Conservation (phyloP, 2,329 filamentous ascomycete species). For the Pseudophaeomoniella oleicola region DNA sequence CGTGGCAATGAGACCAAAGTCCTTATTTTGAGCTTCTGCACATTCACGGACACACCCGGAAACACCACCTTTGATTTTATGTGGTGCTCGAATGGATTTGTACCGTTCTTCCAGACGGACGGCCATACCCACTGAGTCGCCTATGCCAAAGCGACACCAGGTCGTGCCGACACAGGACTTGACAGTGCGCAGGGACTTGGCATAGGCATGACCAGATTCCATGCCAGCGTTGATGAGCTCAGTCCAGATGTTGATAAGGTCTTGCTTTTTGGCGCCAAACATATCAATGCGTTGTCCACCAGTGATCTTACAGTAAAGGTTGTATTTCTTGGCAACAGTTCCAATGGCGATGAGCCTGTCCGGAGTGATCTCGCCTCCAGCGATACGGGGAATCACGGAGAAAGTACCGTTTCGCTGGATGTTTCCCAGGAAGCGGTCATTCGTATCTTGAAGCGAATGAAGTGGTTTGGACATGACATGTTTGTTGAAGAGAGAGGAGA, state of each 20-base stretch:
- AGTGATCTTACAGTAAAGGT: constrained; percentile 81
- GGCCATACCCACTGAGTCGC: constrained; percentile 83
- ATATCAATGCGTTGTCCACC: constrained; percentile 85
- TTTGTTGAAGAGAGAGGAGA: constrained; percentile 69
- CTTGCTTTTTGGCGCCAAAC: constrained; percentile 82
- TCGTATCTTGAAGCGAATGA: constrained; percentile 75
- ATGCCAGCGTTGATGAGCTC: constrained; percentile 69
- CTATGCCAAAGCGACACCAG: constrained; percentile 81
- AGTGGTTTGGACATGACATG: constrained; percentile 60
- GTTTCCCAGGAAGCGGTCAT: constrained; percentile 76
- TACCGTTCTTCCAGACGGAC: constrained; percentile 78
- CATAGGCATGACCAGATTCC: constrained; percentile 84
- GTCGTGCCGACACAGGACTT: constrained; percentile 81
- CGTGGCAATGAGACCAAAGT: constrained; percentile 83
- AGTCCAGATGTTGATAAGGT: constrained; percentile 69
- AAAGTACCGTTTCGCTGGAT: constrained; percentile 88
- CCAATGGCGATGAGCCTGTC: constrained; percentile 76
- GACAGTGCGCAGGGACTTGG: constrained; percentile 74
- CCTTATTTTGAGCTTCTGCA: constrained; percentile 83
- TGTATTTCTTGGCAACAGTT: constrained; percentile 69
- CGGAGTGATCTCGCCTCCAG: constrained; percentile 75
- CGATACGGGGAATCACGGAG: constrained; percentile 70
- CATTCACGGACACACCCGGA: constrained; percentile 87
- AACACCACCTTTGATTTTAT: constrained; percentile 85
- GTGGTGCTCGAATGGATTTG: constrained; percentile 76